Base-by-base conservation (phyloP, 2,329 filamentous ascomycete genomes). In the Albifimbria verrucaria region DNA sequence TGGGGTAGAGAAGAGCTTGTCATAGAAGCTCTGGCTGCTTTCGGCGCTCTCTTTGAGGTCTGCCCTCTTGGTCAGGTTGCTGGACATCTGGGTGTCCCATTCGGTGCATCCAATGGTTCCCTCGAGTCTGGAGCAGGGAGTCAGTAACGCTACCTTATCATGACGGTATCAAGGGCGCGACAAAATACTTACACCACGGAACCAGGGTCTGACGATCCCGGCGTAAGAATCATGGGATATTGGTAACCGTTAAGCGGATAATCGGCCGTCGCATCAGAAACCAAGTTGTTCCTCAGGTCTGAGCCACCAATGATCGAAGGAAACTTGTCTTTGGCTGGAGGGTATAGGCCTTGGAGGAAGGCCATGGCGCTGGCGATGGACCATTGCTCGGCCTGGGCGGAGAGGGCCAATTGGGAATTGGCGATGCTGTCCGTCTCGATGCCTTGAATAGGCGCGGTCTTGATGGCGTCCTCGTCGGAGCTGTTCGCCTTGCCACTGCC, bases 271-370 rank as follows among this genome's bases (percentile, higher is more conserved):
- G 47, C 52, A 6, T 55, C 51, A 2, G 52, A 39, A 4, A 51
- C 51, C 28, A 63, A 60, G 43, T 69, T 62, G 36, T 77, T 80
- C 56, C 82, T 75, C 12, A 79, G 73, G 32, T 68, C 65, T 10
- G 55, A 44, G 21, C 66, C 68, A 4, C 67, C 69, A 12, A 63
- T 64, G 20, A 51, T 52, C 12, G 52, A 51, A 32, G 59, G 58
- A 32, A 72, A 73, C 1, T 62, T 57, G 10, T 62, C 55, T 4
- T 77, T 76, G 1, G 81, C 78, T 0, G 90, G 89, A 2, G 92
- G 91, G 65, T 96, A 96, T 4, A 96, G 76, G 4, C 88, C 91
- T 67, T 96, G 92, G 60, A 94, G 72, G 69, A 96, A 95, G 1
- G 87, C 90, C 49, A 82, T 75, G 28, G 89, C 90, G 3, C 89